A percentile compares a stretch with the other conserved stretches of the same genome.
Conservation (phyloP, 2,329 filamentous ascomycete species). For the Waltergamsia citrina region DNA sequence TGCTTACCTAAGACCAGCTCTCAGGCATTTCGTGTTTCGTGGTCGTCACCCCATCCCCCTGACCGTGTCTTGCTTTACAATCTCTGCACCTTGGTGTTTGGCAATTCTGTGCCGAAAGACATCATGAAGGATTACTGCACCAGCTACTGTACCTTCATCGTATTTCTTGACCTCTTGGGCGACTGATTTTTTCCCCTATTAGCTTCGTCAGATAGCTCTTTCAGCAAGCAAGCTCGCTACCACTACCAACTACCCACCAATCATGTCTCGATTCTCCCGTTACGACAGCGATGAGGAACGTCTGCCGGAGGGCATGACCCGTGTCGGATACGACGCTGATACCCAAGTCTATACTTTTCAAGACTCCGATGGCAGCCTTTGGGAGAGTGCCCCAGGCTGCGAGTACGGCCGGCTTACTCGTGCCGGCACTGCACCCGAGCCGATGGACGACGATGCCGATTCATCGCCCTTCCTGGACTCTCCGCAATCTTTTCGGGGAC, state of each 20-base stretch:
- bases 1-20: too few species aligned
- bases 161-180: too few species aligned
- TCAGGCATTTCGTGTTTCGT: too few species aligned
- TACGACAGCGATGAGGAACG: slow-evolving; percentile 39
- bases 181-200: too few species aligned
- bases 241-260: neutral
- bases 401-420: slow-evolving; percentile 37
- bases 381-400: slow-evolving; percentile 38
- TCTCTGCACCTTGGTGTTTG: too few species aligned
- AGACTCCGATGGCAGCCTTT: slow-evolving; percentile 36
- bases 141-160: too few species aligned
- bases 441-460: slow-evolving; percentile 10
- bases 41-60: too few species aligned
- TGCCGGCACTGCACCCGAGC: slow-evolving; percentile 18
- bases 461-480: slow-evolving; percentile 19
- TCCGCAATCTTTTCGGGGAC: slow-evolving; percentile 5
- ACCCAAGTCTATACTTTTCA: slow-evolving; percentile 42
- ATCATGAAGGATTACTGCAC: too few species aligned
- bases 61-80: too few species aligned
- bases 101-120: too few species aligned
- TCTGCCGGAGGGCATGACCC: slow-evolving; percentile 43
- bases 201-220: too few species aligned
- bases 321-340: slow-evolving; percentile 48
- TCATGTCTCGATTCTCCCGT: slow-evolving; percentile 31
- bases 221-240: neutral